Percentiles rank a stretch among this genome's conserved stretches.
Conservation (phyloP, 371 early-diverging fungal species). For the Actinomucor elegans region DNA sequence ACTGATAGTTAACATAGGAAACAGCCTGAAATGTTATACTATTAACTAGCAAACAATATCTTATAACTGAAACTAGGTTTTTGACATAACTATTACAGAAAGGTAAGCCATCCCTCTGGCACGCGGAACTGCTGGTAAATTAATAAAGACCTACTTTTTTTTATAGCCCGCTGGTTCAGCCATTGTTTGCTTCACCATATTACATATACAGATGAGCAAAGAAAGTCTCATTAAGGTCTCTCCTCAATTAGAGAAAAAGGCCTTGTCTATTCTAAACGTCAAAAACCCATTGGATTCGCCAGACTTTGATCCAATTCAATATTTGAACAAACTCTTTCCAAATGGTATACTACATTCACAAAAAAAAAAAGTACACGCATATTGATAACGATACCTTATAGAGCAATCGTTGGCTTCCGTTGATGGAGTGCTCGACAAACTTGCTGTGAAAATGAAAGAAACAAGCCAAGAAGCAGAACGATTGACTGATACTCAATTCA, state of each 20-base stretch:
- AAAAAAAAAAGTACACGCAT: background rate
- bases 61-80: too few species aligned
- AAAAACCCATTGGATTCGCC: constrained; percentile 70
- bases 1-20: too few species aligned
- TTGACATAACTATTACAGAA: too few species aligned
- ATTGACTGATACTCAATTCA: constrained; percentile 71
- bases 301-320: constrained; percentile 72
- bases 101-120: too few species aligned
- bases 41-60: too few species aligned
- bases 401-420: constrained; percentile 73
- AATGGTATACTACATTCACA: constrained; percentile 59
- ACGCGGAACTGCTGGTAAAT: too few species aligned
- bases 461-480: constrained; percentile 67
- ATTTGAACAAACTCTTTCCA: constrained; percentile 84
- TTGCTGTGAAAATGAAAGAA: constrained; percentile 57
- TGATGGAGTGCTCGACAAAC: constrained; percentile 65
- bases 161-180: too few species aligned
- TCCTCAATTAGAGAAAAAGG: constrained; percentile 50
- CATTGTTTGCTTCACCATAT: too few species aligned
- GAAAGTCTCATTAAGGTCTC: constrained; percentile 38
- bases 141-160: too few species aligned
- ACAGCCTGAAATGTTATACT: too few species aligned
- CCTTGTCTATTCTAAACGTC: constrained; percentile 47
- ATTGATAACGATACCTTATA: constrained; percentile 8
- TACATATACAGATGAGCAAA: too few species aligned